Percentiles rank a stretch among this genome's conserved stretches.
phyloP scores from a whole-genome alignment of 208 protist genomes.

The Herpetomonas samuelpessoai region DNA sequence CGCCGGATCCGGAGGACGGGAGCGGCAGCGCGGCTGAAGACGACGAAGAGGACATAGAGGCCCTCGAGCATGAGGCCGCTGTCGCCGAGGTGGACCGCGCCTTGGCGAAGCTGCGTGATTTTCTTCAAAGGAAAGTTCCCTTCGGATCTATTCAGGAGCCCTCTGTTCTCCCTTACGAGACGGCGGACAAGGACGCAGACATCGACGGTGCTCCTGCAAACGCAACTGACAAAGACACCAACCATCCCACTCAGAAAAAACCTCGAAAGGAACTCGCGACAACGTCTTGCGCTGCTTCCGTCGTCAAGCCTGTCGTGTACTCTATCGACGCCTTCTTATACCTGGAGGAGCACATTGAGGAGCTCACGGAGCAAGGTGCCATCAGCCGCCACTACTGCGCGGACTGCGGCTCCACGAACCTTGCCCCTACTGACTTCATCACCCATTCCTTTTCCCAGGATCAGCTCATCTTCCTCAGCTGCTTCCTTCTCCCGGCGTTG shows the following conservation, averaged over 20 bases:
- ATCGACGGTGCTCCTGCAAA: neutral
- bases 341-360: constrained; percentile 61
- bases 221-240: too few relatives aligned
- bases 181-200: neutral
- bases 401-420: constrained; percentile 49
- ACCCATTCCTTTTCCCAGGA: constrained; percentile 85
- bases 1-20: neutral
- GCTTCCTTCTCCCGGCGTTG: constrained; percentile 49
- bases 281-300: neutral
- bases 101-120: constrained; percentile 39
- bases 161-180: constrained; percentile 9
- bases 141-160: constrained; percentile 50
- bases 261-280: neutral
- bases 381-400: constrained; percentile 70
- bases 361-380: constrained; percentile 33
- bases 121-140: constrained; percentile 36
- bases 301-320: constrained; percentile 32
- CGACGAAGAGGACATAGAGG: constrained; percentile 23
- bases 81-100: constrained; percentile 48
- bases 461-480: constrained; percentile 73
- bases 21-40: constrained; percentile 3
- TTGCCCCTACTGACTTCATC: constrained; percentile 68
- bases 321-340: constrained; percentile 80
- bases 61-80: constrained; percentile 13
- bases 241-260: too few relatives aligned